phyloP scores from a whole-genome alignment of 2,329 filamentous ascomycete genomes.

The Fusarium tjaetaba region DNA sequence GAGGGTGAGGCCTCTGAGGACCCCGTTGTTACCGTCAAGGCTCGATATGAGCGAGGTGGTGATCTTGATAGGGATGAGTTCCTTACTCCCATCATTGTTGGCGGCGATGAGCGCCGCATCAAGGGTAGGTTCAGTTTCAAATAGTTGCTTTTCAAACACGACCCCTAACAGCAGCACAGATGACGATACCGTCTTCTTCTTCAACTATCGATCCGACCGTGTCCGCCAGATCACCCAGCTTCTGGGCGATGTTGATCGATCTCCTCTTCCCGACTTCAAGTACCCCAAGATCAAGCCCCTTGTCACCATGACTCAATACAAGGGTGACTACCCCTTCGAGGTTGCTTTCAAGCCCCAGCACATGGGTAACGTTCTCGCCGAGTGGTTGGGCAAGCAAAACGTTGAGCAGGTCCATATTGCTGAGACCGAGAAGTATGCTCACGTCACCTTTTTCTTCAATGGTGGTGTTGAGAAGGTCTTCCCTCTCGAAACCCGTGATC shows the following conservation, averaged over 20 bases:
- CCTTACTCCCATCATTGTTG: slow-evolving; percentile 95
- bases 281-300: slow-evolving; percentile 88
- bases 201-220: slow-evolving; percentile 99
- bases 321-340: slow-evolving; percentile 91
- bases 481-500: slow-evolving; percentile 88
- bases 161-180: slow-evolving; percentile 61
- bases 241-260: slow-evolving; percentile 90
- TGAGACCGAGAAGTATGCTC: slow-evolving; percentile 99
- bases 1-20: slow-evolving; percentile 89
- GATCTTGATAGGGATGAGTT: slow-evolving; percentile 90
- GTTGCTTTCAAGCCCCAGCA: slow-evolving; percentile 93
- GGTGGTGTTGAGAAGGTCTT: slow-evolving; percentile 98
- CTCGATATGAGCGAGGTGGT: slow-evolving; percentile 80
- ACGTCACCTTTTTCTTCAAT: slow-evolving; percentile 99
- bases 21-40: slow-evolving; percentile 85
- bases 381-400: slow-evolving; percentile 91
- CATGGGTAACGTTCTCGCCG: slow-evolving; percentile 98
- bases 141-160: background rate
- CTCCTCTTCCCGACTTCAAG: slow-evolving; percentile 87
- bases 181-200: slow-evolving; percentile 96
- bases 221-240: slow-evolving; percentile 96
- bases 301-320: slow-evolving; percentile 99
- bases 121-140: slow-evolving; percentile 68
- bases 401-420: slow-evolving; percentile 95
- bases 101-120: slow-evolving; percentile 85